Evolutionary conservation across 768 basidiomycete species (phyloP), one percentile per base, ranked within the genome.

Genomic region (Naganishia friedmannii): DNA sequence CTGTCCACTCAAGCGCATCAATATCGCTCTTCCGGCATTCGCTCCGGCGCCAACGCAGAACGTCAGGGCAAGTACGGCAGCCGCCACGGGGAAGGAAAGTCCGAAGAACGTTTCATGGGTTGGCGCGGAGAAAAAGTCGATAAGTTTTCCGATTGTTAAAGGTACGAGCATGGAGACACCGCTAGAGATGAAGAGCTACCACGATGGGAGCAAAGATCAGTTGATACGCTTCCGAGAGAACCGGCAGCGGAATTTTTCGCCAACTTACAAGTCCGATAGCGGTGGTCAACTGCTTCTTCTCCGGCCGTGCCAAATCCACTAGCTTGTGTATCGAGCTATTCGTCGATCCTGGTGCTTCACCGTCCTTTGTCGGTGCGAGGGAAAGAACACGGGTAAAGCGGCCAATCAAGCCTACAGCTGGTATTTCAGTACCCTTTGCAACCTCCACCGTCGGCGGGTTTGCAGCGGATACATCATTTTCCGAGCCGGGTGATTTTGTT

Each of bases 111-210:
- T 88, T 5, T 77, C 72, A 72, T 77, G 66, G 74, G 86, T 85
- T 0, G 85, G 73, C 9, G 88, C 83, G 0, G 75, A 73, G 81
- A 96, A 98, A 82, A 90, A 93, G 82, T 97, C 94, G 72, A 99
- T 96, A 65, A 98, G 84, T 79, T 88, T 91, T 12, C 95, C 95
- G 75, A 97, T 89, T 0, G 93, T 93, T 74, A 96, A 87, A 0
- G 95, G 95, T 15, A 98, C 86, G 73, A 89, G 90, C 88, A 97
- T 90, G 3, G 92, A 90, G 26, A 99, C 91, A 2, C 89, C 84
- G 10, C 92, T 92, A 0, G 93, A 95, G n/a, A 92, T 85, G 19
- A 94, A 80, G 9, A 97, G 84, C 72, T 95, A 82, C 0, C 6
- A 6, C 55, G n/a, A 7, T 31, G 28, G 3, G 3, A 2, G 26